phyloP scores from a whole-genome alignment of 2,329 filamentous ascomycete species.

The Cladorrhinum sp. region DNA sequence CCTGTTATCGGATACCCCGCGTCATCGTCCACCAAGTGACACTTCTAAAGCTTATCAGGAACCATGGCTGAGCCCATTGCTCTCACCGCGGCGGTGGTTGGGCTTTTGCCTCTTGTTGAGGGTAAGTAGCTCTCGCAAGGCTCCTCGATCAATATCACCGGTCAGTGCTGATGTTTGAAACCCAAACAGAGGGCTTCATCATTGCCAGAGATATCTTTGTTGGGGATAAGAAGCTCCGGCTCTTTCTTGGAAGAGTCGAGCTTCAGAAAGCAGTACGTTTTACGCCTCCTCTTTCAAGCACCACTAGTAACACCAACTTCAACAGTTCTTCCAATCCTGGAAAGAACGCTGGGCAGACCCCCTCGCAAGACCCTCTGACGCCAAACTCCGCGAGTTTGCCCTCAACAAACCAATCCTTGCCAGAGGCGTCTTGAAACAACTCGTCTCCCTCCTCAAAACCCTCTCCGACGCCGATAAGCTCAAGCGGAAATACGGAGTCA shows the following conservation, averaged over 20 bases:
- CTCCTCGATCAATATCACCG: neutral
- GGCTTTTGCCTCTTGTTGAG: slow-evolving; percentile 6
- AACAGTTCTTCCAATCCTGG: slow-evolving; percentile 10
- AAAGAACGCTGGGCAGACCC: slow-evolving; percentile 4
- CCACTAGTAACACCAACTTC: neutral
- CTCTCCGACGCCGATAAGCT: slow-evolving; percentile 11
- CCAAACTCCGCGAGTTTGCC: neutral
- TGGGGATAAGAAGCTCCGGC: neutral
- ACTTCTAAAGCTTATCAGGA: too few species aligned
- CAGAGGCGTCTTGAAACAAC: slow-evolving; percentile 6
- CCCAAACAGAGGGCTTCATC: slow-evolving; percentile 10
- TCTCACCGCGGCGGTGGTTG: neutral
- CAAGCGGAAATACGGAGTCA: slow-evolving; percentile 6
- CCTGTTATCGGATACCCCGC: too few species aligned
- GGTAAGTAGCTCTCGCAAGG: neutral
- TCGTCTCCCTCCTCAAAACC: slow-evolving; percentile 5
- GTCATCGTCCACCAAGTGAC: too few species aligned
- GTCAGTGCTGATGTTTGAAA: too few species aligned
- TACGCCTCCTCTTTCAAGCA: neutral
- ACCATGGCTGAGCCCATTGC: slow-evolving; percentile 2
- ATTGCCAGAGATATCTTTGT: slow-evolving; percentile 7
- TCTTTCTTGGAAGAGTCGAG: slow-evolving; percentile 9
- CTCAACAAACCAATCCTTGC: neutral
- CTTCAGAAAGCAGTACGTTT: slow-evolving; percentile 8
- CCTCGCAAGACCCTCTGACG: neutral